Base-by-base conservation (phyloP, 1,139 yeast species). In the Debaryomycetaceae sp. region DNA sequence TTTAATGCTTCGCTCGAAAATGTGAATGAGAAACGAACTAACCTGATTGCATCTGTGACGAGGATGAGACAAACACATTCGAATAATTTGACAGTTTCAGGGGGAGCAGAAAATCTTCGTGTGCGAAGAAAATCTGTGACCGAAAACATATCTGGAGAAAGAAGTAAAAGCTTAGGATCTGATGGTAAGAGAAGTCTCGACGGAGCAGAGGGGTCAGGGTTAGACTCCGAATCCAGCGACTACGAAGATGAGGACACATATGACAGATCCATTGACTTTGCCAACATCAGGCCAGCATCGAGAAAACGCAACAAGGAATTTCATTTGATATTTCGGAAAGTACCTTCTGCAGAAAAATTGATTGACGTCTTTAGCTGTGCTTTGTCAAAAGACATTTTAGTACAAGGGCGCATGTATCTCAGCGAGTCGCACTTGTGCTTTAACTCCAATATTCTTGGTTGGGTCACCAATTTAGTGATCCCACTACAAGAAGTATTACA, bases 351-450 rank as follows among this genome's bases (percentile, higher is more conserved):
- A 28, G 94, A 85, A 48, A 61, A 65, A 36, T 66, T 84, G 32
- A 69, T 84, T 37, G 82, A 78, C 37, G 91, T 83, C 49, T 82
- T 70, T 51, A 74, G 83, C 33, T 85, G 92, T 69, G 94, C 94
- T 0, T 65, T 80, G 26, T 85, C 92, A 51, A 70, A 89, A 43
- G 98, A 92, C 45, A 88, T 92, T 39, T 66, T 92, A 17, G 68
- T 89, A n/a, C 98, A 94, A 52, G 99, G 99, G 6, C 72, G 96
- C 40, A 56, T 92, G 26, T 94, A 88, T 57, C 77, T 94, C 2
- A 81, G 96, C 16, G 95, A 87, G 51, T 77, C 78, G 43, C 80
- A 84, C 52, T 60, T 92, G 2, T 88, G 97, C 57, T 94, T 94
- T 68, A 85, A 88, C 53, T 87, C 97, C n/a, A 88, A 88, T 53